phyloP scores from a whole-genome alignment of 2,329 filamentous ascomycete genomes.

The Sporothrix schenckii region DNA sequence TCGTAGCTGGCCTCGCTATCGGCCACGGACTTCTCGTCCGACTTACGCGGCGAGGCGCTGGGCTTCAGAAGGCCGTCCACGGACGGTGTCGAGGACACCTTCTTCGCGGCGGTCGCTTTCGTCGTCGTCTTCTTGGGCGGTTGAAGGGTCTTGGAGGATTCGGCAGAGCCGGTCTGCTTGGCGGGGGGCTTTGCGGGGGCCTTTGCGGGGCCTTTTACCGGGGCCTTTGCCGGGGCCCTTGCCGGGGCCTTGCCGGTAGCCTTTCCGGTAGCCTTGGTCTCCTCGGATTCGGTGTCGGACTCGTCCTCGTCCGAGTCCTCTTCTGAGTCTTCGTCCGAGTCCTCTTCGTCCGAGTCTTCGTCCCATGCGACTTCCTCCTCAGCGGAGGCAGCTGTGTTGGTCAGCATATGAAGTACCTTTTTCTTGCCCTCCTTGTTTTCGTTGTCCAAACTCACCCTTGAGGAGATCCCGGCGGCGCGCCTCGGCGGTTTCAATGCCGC shows the following conservation, averaged over 20 bases:
- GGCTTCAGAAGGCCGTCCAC: conserved; percentile 59
- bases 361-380: conserved; percentile 73
- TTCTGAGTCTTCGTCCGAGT: conserved; percentile 44
- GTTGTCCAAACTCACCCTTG: conserved; percentile 64
- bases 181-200: conserved; percentile 27
- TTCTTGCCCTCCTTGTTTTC: too few species aligned
- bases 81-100: conserved; percentile 32
- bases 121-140: conserved; percentile 47
- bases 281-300: conserved; percentile 31
- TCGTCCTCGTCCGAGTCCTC: conserved; percentile 52
- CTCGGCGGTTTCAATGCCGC: conserved; percentile 92
- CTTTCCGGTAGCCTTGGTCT: conserved; percentile 39
- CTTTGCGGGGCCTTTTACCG: conserved; percentile 7
- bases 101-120: conserved; percentile 33
- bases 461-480: conserved; percentile 83
- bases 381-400: conserved; percentile 62
- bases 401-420: conserved; percentile 40
- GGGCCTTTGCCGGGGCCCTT: background rate
- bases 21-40: conserved; percentile 85
- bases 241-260: conserved; percentile 35
- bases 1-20: conserved; percentile 97
- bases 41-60: conserved; percentile 64
- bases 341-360: conserved; percentile 50
- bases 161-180: conserved; percentile 53
- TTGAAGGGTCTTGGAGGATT: conserved; percentile 64